phyloP scores from a whole-genome alignment of 75 land plant species.

The Pinus taeda region DNA sequence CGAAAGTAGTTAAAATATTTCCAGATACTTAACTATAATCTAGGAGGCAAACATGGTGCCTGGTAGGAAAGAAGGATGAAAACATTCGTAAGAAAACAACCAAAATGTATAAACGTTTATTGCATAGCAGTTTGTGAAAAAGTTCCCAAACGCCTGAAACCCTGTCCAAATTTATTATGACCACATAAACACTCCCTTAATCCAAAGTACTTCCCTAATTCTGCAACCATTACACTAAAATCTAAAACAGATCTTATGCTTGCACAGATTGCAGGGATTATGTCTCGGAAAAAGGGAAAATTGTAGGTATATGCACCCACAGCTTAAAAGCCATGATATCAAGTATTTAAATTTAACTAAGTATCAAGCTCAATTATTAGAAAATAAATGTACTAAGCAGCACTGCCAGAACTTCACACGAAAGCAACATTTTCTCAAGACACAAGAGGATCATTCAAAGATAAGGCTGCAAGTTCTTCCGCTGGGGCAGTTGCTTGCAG shows the following conservation, averaged over 20 bases:
- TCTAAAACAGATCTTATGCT: neutral
- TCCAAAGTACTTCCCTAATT: neutral
- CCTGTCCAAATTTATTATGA: neutral
- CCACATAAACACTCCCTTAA: neutral
- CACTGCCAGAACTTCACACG: neutral
- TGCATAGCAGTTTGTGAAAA: neutral
- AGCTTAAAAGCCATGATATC: neutral
- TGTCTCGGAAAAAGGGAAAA: neutral
- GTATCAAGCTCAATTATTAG: conserved; percentile 3
- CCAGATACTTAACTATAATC: too few species aligned
- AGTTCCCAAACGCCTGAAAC: neutral
- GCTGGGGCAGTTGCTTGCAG: conserved; percentile 27
- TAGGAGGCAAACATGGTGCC: too few species aligned
- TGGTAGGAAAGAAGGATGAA: too few species aligned
- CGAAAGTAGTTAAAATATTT: too few species aligned
- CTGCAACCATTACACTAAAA: neutral
- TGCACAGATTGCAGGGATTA: neutral
- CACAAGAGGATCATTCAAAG: conserved; percentile 44
- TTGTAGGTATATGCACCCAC: conserved; percentile 1
- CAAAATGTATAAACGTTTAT: too few species aligned
- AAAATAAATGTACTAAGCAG: neutral
- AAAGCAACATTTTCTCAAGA: conserved; percentile 5
- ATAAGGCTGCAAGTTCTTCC: conserved; percentile 54
- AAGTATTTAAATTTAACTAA: neutral
- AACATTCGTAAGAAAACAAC: too few species aligned